Conservation (phyloP, 1,284 basidiomycete genomes). For the Cutaneotrichosporon cutaneum region DNA sequence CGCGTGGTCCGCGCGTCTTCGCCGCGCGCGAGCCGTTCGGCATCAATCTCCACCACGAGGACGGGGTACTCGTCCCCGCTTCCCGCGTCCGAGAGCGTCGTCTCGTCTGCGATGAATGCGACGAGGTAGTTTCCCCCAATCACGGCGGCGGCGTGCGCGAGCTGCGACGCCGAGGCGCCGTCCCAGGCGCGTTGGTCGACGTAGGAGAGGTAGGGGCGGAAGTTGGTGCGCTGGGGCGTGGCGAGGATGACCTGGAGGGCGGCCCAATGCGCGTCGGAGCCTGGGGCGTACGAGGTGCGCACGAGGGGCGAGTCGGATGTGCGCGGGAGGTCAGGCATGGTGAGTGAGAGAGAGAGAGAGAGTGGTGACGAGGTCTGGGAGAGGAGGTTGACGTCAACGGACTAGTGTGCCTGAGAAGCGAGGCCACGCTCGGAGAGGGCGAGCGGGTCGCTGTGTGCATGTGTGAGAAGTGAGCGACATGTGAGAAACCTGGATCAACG, state of each 20-base stretch:
- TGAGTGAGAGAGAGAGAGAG: neutral
- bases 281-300: neutral
- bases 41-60: neutral
- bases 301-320: constrained; percentile 2
- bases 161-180: too few species aligned
- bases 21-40: neutral
- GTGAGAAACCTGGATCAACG: too few species aligned
- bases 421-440: too few species aligned
- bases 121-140: constrained; percentile 1
- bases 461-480: too few species aligned
- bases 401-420: too few species aligned
- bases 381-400: neutral
- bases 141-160: neutral
- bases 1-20: constrained; percentile 3
- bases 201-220: constrained; percentile 2
- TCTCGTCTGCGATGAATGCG: constrained; percentile 1
- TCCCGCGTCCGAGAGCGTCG: neutral
- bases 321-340: neutral
- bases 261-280: neutral
- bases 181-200: too few species aligned
- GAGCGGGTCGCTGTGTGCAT: too few species aligned
- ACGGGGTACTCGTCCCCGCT: neutral
- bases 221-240: neutral
- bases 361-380: neutral
- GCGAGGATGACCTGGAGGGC: neutral